Percentiles rank a stretch among this genome's conserved stretches.
These are phyloP conservation scores for Microcyclosporella mali DNA, from an alignment of 2,329 filamentous ascomycete species.

Conservation along the genomic window DNA sequence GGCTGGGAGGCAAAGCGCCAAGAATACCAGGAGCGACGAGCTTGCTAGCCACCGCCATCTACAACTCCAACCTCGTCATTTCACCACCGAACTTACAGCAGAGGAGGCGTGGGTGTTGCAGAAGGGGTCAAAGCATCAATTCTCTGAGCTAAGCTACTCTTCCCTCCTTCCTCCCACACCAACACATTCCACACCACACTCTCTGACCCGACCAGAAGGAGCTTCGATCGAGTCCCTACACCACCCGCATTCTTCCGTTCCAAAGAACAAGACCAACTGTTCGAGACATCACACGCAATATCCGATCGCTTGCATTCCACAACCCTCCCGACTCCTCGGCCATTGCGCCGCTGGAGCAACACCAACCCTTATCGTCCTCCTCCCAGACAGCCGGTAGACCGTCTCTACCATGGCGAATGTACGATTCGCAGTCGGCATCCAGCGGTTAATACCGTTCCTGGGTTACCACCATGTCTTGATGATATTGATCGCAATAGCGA, in stretches of 20 bases:
- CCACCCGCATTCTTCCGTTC: conserved; percentile 5
- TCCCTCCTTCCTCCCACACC: not conserved
- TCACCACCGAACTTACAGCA: not conserved
- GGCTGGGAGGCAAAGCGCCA: too few relatives aligned
- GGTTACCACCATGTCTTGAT: conserved; percentile 85
- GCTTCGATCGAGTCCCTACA: not conserved
- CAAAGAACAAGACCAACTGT: conserved; percentile 6
- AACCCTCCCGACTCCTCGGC: conserved; percentile 20
- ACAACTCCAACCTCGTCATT: too few relatives aligned
- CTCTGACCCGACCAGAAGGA: conserved; percentile 1
- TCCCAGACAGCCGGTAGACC: conserved; percentile 31
- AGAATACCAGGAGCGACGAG: too few relatives aligned
- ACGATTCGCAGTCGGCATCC: conserved; percentile 47
- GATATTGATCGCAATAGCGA: conserved; percentile 88
- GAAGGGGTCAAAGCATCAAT: not conserved
- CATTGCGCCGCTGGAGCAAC: conserved; percentile 20
- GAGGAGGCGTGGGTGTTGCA: too few relatives aligned
- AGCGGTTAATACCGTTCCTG: conserved; percentile 55
- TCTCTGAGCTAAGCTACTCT: conserved; percentile 6
- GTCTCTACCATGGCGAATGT: conserved; percentile 42
- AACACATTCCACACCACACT: not conserved
- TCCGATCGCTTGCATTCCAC: conserved; percentile 16
- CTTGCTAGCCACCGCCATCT: too few relatives aligned
- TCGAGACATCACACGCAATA: not conserved
- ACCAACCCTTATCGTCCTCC: too few relatives aligned